Percentiles rank a stretch among this genome's conserved stretches.
phyloP scores from a whole-genome alignment of 1,284 basidiomycete genomes.

The Ceratobasidium sp. region DNA sequence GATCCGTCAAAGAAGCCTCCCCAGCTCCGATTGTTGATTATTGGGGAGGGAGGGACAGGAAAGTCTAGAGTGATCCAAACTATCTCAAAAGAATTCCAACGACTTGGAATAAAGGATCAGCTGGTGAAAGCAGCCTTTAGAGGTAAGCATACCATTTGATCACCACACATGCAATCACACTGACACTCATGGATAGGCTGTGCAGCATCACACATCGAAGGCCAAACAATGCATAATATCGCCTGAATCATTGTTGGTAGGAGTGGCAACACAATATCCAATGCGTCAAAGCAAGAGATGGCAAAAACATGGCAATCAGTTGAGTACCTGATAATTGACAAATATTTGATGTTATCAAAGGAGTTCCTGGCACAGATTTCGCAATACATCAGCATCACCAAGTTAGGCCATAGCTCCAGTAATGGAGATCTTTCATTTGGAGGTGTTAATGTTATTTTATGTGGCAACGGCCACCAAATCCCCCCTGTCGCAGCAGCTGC shows the following conservation, averaged over 20 bases:
- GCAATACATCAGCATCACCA: conserved; percentile 49
- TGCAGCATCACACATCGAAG: conserved; percentile 56
- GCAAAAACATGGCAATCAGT: conserved; percentile 8
- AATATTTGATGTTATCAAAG: conserved; percentile 55
- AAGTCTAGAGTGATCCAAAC: conserved; percentile 57
- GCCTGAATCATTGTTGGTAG: not conserved
- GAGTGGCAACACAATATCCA: not conserved
- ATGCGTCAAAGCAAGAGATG: not conserved
- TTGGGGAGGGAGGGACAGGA: conserved; percentile 57
- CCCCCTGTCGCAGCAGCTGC: conserved; percentile 53
- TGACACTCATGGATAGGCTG: not conserved
- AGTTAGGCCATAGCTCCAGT: conserved; percentile 15
- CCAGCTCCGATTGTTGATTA: conserved; percentile 54
- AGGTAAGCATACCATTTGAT: conserved; percentile 48
- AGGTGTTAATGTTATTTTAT: conserved; percentile 57
- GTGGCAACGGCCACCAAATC: conserved; percentile 60
- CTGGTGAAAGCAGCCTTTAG: conserved; percentile 55
- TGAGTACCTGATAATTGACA: conserved; percentile 55
- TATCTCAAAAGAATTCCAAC: conserved; percentile 49
- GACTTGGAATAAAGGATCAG: conserved; percentile 1
- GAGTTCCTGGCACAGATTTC: conserved; percentile 52
- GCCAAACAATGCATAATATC: conserved; percentile 53
- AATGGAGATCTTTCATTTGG: conserved; percentile 52
- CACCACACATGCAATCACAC: no score
- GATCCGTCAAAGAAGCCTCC: not conserved